These are phyloP conservation scores for Oidiodendron maius DNA, from an alignment of 495 filamentous ascomycete genomes.

Conservation along the genomic window DNA sequence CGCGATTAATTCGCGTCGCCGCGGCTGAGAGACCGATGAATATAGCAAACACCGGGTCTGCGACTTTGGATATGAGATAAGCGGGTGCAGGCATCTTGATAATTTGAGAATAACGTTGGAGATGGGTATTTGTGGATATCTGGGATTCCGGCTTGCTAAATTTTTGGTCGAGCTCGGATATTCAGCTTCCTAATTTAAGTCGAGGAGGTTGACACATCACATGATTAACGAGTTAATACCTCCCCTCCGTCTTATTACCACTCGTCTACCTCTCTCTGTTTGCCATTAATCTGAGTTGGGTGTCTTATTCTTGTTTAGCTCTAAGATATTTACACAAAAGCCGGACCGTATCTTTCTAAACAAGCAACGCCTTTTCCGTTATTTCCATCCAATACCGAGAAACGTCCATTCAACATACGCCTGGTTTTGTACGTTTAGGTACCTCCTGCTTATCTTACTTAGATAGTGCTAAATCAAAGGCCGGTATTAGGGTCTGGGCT, in stretches of 20 bases:
- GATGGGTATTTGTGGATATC: no score
- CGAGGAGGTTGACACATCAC: no score
- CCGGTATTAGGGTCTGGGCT: slow-evolving; percentile 82
- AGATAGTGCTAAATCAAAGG: slow-evolving; percentile 40
- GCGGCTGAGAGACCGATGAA: slow-evolving; percentile 66
- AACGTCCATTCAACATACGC: not conserved
- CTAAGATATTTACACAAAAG: slow-evolving; percentile 5
- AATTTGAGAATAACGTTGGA: no score
- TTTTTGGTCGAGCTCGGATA: no score
- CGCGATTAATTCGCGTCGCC: slow-evolving; percentile 68
- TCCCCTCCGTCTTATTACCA: not conserved
- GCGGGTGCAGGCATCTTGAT: slow-evolving; percentile 41
- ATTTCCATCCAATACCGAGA: not conserved
- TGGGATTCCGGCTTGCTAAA: no score
- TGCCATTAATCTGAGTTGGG: slow-evolving; percentile 13
- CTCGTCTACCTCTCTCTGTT: not conserved
- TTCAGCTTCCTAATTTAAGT: no score
- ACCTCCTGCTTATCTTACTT: slow-evolving; percentile 5
- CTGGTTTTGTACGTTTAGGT: not conserved
- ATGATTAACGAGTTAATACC: no score
- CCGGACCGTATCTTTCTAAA: slow-evolving; percentile 13
- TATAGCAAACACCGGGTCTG: slow-evolving; percentile 84
- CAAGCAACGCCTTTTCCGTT: slow-evolving; percentile 16
- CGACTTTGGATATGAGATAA: slow-evolving; percentile 58
- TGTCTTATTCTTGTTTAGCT: slow-evolving; percentile 1